Base-by-base conservation (phyloP, 2,329 filamentous ascomycete genomes). In the Fusarium euwallaceae region DNA sequence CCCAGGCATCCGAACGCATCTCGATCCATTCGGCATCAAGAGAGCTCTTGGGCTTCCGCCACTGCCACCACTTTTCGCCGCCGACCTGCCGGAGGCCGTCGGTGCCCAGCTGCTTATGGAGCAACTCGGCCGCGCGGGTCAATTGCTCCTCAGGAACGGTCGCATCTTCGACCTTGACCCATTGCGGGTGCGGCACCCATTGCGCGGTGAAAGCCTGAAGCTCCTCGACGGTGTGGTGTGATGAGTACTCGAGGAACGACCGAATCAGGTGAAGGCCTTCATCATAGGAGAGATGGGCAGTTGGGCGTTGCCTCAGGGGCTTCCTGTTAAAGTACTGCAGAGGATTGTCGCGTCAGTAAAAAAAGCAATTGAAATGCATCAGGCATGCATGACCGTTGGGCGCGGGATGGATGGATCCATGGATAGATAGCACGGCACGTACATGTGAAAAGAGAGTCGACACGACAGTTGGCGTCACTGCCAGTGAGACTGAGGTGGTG, bases 11-110 rank as follows among this genome's bases (percentile, higher is more conserved):
- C 61, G 91, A 88, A 75, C 91, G 92, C 95, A 98, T 98, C 87
- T 98, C 97, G 76, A 99, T 94, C 96, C 95, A 98, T 81, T 99
- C 96, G 0, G 93, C 95, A 78, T 91, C 91, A 32, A 98, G 85
- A 1, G 91, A 87, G 56, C 85, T 88, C 29, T 90, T 88, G 6
- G 90, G 89, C 64, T 91, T 89, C 62, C 94, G 89, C 95, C 95
- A 98, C 83, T 95, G 90, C 96, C 96, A 95, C 97, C 97, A 95
- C 70, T 92, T 89, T 78, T 89, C 88, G 4, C 97, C 97, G 45
- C 97, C 97, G 53, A 97, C 92, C 74, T 89, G 88, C 61, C 90
- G 88, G 72, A 95, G 88, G 4, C 95, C 96, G 29, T 92, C 89
- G 0, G 89, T 87, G 0, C 95, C 95, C n/a, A 98, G 87, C 82